phyloP scores from a whole-genome alignment of 2,329 filamentous ascomycete species.

The Xylariales sp. region DNA sequence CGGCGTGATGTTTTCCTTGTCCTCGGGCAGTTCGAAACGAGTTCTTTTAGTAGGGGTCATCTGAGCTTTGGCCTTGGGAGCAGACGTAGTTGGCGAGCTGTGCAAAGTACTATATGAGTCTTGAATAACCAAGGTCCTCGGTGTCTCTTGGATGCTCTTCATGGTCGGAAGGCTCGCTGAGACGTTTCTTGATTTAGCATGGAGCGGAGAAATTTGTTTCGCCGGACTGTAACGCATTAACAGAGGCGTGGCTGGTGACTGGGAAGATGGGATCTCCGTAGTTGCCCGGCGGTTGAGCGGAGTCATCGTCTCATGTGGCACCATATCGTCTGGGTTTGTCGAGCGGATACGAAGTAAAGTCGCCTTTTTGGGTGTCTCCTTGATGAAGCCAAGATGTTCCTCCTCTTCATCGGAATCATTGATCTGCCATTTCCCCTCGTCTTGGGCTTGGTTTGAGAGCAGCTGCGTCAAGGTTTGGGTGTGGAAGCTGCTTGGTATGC shows the following conservation, averaged over 20 bases:
- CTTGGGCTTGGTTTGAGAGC: slow-evolving; percentile 14
- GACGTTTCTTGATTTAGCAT: slow-evolving; percentile 20
- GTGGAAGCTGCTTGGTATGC: slow-evolving; percentile 24
- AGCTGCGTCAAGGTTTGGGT: slow-evolving; percentile 28
- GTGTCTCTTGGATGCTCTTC: slow-evolving; percentile 18
- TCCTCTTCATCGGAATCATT: slow-evolving; percentile 24
- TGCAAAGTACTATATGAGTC: slow-evolving; percentile 25
- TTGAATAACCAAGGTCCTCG: slow-evolving; percentile 20
- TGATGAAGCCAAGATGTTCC: slow-evolving; percentile 13
- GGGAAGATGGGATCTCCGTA: slow-evolving; percentile 24
- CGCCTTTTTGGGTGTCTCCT: slow-evolving; percentile 23
- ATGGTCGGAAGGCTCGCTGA: slow-evolving; percentile 15
- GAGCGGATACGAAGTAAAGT: too few species aligned
- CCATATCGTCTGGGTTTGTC: too few species aligned
- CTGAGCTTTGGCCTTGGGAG: slow-evolving; percentile 16
- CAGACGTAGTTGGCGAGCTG: slow-evolving; percentile 20
- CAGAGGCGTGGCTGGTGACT: slow-evolving; percentile 23
- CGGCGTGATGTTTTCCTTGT: slow-evolving; percentile 30
- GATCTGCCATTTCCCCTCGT: slow-evolving; percentile 18
- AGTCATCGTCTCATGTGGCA: too few species aligned
- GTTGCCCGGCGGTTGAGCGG: slow-evolving; percentile 20
- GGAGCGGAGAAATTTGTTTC: slow-evolving; percentile 21
- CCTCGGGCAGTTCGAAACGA: slow-evolving; percentile 24
- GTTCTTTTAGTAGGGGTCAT: slow-evolving; percentile 20
- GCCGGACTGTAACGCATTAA: slow-evolving; percentile 18